Percentiles rank a stretch among this genome's conserved stretches.
Conservation (phyloP, 2,329 filamentous ascomycete genomes). For the Penicillium paneum region DNA sequence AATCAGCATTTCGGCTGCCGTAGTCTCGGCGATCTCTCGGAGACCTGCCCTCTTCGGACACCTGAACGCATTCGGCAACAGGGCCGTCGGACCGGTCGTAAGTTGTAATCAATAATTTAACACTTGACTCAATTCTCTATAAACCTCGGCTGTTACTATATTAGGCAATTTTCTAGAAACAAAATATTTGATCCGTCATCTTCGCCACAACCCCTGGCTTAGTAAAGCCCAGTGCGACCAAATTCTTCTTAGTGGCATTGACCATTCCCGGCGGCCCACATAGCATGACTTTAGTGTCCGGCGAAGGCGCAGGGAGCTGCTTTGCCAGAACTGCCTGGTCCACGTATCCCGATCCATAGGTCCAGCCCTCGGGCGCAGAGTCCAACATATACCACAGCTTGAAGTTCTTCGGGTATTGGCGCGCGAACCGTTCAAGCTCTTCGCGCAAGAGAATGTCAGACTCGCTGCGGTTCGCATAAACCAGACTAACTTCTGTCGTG, state of each 20-base stretch:
- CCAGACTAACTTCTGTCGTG: conserved; percentile 54
- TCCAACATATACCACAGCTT: conserved; percentile 57
- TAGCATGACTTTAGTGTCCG: conserved; percentile 54
- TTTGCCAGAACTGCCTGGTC: conserved; percentile 51
- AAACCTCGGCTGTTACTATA: conserved; percentile 5
- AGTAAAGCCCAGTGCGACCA: conserved; percentile 52
- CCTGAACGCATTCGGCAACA: background rate
- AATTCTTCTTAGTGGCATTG: conserved; percentile 53
- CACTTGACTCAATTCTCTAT: background rate
- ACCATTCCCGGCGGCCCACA: conserved; percentile 63
- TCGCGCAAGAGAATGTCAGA: conserved; percentile 58
- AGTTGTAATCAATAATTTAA: too few species aligned
- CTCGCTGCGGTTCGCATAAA: conserved; percentile 60
- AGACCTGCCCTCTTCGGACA: background rate
- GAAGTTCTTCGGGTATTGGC: conserved; percentile 53
- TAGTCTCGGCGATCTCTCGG: background rate
- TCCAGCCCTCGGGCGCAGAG: conserved; percentile 48
- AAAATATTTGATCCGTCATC: conserved; percentile 56
- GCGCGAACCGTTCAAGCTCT: conserved; percentile 55
- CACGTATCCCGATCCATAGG: conserved; percentile 50
- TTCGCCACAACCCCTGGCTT: conserved; percentile 51
- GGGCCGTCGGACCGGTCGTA: background rate
- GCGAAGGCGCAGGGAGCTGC: conserved; percentile 46
- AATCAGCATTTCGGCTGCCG: background rate
- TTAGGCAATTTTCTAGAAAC: conserved; percentile 42